Base-by-base conservation (phyloP, 2,329 filamentous ascomycete species). In the Claviceps africana region DNA sequence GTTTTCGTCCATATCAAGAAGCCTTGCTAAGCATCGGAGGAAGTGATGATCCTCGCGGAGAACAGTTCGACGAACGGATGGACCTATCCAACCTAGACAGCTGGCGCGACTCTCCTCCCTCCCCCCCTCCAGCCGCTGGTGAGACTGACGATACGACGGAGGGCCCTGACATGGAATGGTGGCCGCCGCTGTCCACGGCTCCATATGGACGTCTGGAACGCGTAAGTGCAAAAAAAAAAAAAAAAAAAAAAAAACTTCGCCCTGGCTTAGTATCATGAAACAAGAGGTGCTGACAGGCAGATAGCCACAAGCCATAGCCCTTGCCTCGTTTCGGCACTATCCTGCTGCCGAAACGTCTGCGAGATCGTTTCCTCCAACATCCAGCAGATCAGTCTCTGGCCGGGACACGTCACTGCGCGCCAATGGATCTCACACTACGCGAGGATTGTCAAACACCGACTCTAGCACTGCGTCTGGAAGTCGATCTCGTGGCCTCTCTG, bases 1-100 rank as follows among this genome's bases (percentile, higher is more conserved):
- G n/a, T n/a, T 48, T 37, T 19, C 55, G 53, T 28, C 4, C 19
- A 25, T 43, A 21, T 43, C 40, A 25, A 43, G 54, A 56, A 17
- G 55, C 53, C 7, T 31, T 53, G 25, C 51, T 44, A 21, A 51
- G 52, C 30, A 58, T 63, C 57, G 56, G 56, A 10, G 56, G 57
- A 37, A 54, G 51, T 22, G 59, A 61, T 25, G 55, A 58, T 25
- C 56, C 53, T n/a, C 59, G 59, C 50, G 57, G 58, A 33, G 61
- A 62, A 22, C 51, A 53, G 2, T 50, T 66, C 9, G 62, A 64
- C 50, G 62, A 65, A 37, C 60, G 60, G 21, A 57, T 66, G 49
- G 59, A 56, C 31, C 56, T 55, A 22, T 46, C 65, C 1, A 64
- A 61, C 30, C 55, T 58, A 13, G 53, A 55, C 25, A 53, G 48